phyloP scores from a whole-genome alignment of 2,329 filamentous ascomycete genomes.

The Diplodia seriata region DNA sequence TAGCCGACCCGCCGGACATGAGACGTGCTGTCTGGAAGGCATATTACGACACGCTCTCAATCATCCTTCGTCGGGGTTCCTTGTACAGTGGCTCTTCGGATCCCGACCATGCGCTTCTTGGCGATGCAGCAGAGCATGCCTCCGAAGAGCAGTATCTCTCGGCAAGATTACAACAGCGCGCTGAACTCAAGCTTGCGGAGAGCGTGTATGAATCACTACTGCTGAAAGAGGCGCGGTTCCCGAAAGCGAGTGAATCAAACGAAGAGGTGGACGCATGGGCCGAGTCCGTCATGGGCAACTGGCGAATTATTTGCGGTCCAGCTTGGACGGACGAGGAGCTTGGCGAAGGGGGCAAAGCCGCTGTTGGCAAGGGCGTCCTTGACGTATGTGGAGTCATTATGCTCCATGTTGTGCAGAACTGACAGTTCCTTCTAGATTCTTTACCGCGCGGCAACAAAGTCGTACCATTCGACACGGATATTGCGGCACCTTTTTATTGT shows the following conservation, averaged over 20 bases:
- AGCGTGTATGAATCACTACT: constrained; percentile 79
- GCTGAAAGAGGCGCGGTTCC: constrained; percentile 80
- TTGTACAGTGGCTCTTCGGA: constrained; percentile 60
- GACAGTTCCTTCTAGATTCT: constrained; percentile 64
- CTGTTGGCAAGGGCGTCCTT: constrained; percentile 76
- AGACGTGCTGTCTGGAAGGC: constrained; percentile 78
- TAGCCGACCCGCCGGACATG: constrained; percentile 36
- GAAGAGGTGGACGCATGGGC: constrained; percentile 83
- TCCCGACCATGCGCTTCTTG: constrained; percentile 33
- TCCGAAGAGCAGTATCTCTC: constrained; percentile 39
- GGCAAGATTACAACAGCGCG: constrained; percentile 61
- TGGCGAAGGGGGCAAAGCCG: constrained; percentile 79
- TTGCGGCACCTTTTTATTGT: constrained; percentile 86
- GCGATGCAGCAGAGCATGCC: constrained; percentile 37
- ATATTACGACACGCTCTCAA: constrained; percentile 81
- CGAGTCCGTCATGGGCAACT: constrained; percentile 80
- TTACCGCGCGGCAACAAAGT: constrained; percentile 89
- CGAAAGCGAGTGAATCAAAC: constrained; percentile 79
- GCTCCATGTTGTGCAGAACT: constrained; percentile 7
- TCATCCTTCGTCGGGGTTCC: constrained; percentile 72
- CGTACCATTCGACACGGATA: constrained; percentile 92
- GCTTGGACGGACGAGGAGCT: constrained; percentile 83
- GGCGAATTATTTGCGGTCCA: constrained; percentile 79
- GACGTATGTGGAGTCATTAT: constrained; percentile 58
- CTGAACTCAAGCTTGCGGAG: constrained; percentile 82